phyloP scores from a whole-genome alignment of 441 rosid genomes.

The Croton laevigatus region DNA sequence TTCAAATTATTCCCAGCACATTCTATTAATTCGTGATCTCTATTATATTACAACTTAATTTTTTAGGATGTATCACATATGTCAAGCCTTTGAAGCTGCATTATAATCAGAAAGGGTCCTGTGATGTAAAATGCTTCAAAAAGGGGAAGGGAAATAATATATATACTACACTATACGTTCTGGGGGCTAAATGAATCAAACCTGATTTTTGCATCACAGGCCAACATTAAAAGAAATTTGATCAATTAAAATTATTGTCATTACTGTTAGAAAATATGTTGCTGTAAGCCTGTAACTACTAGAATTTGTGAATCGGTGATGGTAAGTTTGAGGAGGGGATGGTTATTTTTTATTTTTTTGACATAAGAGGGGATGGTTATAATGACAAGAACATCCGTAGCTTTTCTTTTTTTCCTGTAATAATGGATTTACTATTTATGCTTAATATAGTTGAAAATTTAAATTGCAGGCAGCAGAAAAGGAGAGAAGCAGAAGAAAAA shows the following conservation, averaged over 20 bases:
- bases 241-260: not conserved
- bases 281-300: not conserved
- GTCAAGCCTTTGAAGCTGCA: not conserved
- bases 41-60: not conserved
- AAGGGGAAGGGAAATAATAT: not conserved
- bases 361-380: not conserved
- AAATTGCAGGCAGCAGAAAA: conserved; percentile 70
- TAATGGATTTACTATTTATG: conserved; percentile 5
- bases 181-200: not conserved
- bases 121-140: not conserved
- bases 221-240: not conserved
- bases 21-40: not conserved
- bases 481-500: conserved; percentile 78
- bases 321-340: too few relatives aligned
- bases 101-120: not conserved
- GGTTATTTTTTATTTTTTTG: not conserved
- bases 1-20: not conserved
- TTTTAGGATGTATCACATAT: not conserved
- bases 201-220: not conserved
- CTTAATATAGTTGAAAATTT: not conserved
- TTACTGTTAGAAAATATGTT: not conserved
- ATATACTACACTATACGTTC: too few relatives aligned
- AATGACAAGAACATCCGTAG: not conserved
- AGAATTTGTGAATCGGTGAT: too few relatives aligned
- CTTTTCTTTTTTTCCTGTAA: not conserved